Evolutionary conservation across 352 stramenopile species (phyloP).

Genomic region (Globisporangium abappressorium): DNA sequence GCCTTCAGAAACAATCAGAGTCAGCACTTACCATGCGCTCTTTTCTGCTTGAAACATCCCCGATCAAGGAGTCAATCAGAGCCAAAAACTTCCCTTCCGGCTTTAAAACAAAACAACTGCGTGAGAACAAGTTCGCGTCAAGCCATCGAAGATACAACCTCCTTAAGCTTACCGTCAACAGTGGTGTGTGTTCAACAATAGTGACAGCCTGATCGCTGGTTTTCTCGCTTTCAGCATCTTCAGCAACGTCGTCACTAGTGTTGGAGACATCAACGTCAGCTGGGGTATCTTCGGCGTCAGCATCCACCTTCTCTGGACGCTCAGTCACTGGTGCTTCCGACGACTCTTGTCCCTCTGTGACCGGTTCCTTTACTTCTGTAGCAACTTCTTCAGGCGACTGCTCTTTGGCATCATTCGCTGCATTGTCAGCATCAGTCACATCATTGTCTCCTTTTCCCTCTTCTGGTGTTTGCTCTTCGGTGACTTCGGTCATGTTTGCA

Average conservation of each 20-base stretch:
- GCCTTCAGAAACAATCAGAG: not conserved
- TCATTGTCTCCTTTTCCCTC: not conserved
- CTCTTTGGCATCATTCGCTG: not conserved
- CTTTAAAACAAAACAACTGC: conserved; percentile 20
- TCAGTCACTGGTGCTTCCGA: not conserved
- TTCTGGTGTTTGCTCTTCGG: not conserved
- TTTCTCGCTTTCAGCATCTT: conserved; percentile 11
- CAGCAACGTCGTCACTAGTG: not conserved
- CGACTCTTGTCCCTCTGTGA: conserved; percentile 2
- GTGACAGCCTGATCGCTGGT: not conserved
- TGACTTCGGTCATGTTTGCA: not conserved
- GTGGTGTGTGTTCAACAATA: conserved; percentile 5
- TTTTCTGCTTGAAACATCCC: conserved; percentile 55
- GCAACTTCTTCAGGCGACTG: not conserved
- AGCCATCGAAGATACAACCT: not conserved
- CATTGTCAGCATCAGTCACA: not conserved
- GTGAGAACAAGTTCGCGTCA: not conserved
- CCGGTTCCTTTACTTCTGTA: not conserved
- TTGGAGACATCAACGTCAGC: conserved; percentile 1
- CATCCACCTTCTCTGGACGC: not conserved
- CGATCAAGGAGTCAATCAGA: conserved; percentile 57
- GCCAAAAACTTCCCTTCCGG: conserved; percentile 54
- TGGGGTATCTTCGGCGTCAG: not conserved
- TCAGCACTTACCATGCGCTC: conserved; percentile 35
- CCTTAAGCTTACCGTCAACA: conserved; percentile 10